Base-by-base conservation (phyloP, 768 basidiomycete genomes). In the Amanita muscaria region DNA sequence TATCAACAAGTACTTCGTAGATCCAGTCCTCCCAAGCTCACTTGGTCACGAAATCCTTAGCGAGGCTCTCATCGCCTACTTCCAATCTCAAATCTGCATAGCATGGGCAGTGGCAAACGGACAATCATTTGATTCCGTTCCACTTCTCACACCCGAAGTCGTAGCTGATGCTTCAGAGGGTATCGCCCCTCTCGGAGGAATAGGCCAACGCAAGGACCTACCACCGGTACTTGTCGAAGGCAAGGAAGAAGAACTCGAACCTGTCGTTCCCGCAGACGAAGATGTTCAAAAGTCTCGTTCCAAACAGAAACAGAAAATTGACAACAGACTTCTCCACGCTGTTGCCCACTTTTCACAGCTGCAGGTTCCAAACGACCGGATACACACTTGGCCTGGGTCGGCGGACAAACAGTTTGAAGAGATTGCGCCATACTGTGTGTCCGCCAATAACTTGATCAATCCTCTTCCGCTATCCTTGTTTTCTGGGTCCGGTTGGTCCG, bases 361-460 rank as follows among this genome's bases (percentile, higher is more conserved):
- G 5, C 70, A 68, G 29, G 77, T 96, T 3, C 94, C 93, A 3
- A 70, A 75, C 0, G 72, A 76, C 24, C 74, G 88, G 6, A 82
- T 97, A 61, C 76, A 73, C 47, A 76, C 79, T 5, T 77, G 74
- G 2, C 87, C 87, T 2, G 52, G 59, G 14, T 14, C 27, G 9
- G 16, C 12, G 12, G 19, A 19, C 19, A 35, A 36, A 8, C 12
- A 24, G 7, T 94, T 85, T 61, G 78, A 87, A 59, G 96, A 98
- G 62, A 77, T 94, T 40, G 73, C 79, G 30, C 96, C 94, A 5
- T 91, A 74, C 67, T 98, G 96, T 62, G 91, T 89, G 0, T 84
- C 83, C 16, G 96, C 96, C n/a, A 94, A 97, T 63, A 93, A 99
- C 60, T 72, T 98, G 41, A 89, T 99, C 63, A 97, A 98, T 65